Evolutionary conservation across 306 rosid species (phyloP), one percentile per base, ranked within the genome.

Genomic region (Coriaria nepalensis): DNA sequence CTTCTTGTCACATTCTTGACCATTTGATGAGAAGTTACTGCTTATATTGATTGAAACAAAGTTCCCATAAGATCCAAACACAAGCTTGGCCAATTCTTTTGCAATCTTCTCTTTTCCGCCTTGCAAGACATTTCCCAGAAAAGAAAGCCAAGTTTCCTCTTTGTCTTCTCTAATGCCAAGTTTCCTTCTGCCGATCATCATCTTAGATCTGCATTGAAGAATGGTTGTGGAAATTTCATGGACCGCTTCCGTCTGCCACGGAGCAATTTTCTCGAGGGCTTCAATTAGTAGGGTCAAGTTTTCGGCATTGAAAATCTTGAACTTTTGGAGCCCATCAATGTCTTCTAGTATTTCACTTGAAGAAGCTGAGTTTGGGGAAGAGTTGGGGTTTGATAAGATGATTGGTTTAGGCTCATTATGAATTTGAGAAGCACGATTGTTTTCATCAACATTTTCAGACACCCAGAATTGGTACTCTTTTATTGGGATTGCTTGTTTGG

Each of bases 301-400:
- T 68, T 80, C 76, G 8, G 61, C 47, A 33, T 59, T 77, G 8
- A 72, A 53, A 29, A 78, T 80, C 35, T 60, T 85, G 78, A 84
- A 80, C 74, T 68, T 45, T 29, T 37, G 48, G 8, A 13, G 49
- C 41, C 73, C 72, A 15, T 74, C 77, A 42, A 60, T 43, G 36
- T 87, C 93, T 0, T 82, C 93, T 42, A 68, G 36, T 58, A 75
- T 79, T 53, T 86, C 94, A 59, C 96, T 86, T 13, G 96, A 81
- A 47, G 93, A 86, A 20, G 95, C 94, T 13, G 94, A 86, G 61
- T 86, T 86, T 2, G 96, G 96, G 49, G 94, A 82, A 0, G 96
- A 86, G 59, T 86, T 86, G 0, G 96, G 94, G 54, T 82, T 86
- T 37, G 94, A 86, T 42, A 86, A 62, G 36, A 86, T 93, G 6